These are phyloP conservation scores for Chlorociboria aeruginascens DNA, from an alignment of 495 filamentous ascomycete genomes.

Conservation along the genomic window DNA sequence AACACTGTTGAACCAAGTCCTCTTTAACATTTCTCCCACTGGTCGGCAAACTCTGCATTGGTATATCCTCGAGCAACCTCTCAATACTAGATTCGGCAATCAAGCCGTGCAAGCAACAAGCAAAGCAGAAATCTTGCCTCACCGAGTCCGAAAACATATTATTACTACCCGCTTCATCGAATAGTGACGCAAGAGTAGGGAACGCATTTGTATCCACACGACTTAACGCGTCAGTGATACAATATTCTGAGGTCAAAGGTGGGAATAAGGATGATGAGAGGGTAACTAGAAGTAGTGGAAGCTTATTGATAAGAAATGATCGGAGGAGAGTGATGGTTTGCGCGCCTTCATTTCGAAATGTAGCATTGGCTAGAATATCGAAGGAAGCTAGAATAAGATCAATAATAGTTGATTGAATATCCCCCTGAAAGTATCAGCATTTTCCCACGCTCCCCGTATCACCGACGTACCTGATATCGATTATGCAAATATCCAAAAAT, in stretches of 20 bases:
- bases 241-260: constrained; percentile 58
- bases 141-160: constrained; percentile 71
- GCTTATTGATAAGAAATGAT: constrained; percentile 87
- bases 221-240: constrained; percentile 65
- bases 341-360: constrained; percentile 63
- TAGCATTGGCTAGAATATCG: constrained; percentile 76
- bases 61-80: constrained; percentile 69
- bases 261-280: constrained; percentile 48
- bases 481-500: constrained; percentile 70
- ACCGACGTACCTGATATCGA: constrained; percentile 55
- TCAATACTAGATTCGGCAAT: constrained; percentile 71
- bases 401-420: constrained; percentile 58
- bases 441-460: not conserved
- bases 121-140: constrained; percentile 83
- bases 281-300: constrained; percentile 64
- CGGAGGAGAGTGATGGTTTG: constrained; percentile 68
- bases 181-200: constrained; percentile 68
- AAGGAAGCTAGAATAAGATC: constrained; percentile 83
- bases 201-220: constrained; percentile 71
- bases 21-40: constrained; percentile 68
- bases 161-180: constrained; percentile 56
- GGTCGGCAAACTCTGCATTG: constrained; percentile 67
- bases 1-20: constrained; percentile 60
- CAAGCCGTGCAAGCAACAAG: constrained; percentile 76
- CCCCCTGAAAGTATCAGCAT: constrained; percentile 38